phyloP scores from a whole-genome alignment of 768 basidiomycete genomes.

The Antrodiella citrinella region DNA sequence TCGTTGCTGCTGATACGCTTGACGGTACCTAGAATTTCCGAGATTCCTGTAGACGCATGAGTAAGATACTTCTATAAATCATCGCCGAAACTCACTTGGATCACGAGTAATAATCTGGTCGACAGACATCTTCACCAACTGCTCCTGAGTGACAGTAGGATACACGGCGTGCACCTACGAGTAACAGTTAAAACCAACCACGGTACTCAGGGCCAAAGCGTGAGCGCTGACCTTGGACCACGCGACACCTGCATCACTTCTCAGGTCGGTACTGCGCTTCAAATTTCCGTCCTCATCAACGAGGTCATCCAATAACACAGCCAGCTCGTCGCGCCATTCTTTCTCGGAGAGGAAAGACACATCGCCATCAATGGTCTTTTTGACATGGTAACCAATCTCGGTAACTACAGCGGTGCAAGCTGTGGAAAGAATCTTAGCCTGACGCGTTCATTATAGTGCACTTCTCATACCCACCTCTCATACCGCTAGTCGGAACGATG shows the following conservation, averaged over 20 bases:
- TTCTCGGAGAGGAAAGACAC: conserved; percentile 46
- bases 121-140: conserved; percentile 38
- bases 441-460: neutral
- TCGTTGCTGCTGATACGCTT: conserved; percentile 43
- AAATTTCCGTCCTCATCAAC: conserved; percentile 49
- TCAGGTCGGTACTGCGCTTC: conserved; percentile 44
- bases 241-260: conserved; percentile 52
- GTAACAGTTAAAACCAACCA: too few relatives aligned
- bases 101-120: conserved; percentile 45
- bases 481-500: conserved; percentile 59
- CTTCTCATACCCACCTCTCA: conserved; percentile 36
- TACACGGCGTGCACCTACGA: conserved; percentile 54
- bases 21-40: conserved; percentile 39
- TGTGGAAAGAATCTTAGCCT: conserved; percentile 13
- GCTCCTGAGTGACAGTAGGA: conserved; percentile 40
- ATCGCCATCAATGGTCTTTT: conserved; percentile 49
- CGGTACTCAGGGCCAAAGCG: too few relatives aligned
- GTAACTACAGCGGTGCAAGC: conserved; percentile 64
- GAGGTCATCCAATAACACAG: conserved; percentile 48
- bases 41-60: conserved; percentile 29
- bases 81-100: conserved; percentile 26
- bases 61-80: neutral
- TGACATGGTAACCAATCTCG: conserved; percentile 47
- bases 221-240: conserved; percentile 44
- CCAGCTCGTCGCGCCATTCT: conserved; percentile 53